Base-by-base conservation (phyloP, 352 stramenopile species). In the Blastocystis sp. region DNA sequence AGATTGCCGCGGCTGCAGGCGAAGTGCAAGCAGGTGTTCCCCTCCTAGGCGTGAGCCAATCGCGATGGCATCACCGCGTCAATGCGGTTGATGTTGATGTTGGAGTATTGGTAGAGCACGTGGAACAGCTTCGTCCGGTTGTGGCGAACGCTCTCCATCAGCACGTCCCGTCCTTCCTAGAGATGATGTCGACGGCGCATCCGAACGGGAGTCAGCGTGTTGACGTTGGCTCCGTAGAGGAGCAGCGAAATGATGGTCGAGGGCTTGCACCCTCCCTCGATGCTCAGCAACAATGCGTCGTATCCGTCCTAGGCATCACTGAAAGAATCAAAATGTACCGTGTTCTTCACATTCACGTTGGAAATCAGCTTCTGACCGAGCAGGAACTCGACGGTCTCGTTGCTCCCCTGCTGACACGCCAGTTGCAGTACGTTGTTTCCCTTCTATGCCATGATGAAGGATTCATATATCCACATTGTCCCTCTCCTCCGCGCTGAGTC, bases 81-180 rank as follows among this genome's bases (percentile, higher is more conserved):
- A 23, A 81, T 81, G 23, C 45, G 71, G 60, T 81, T 81, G n/a
- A 81, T 40, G 43, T 81, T 64, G 71, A 81, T 81, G 61, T 81
- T 81, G 17, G 71, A 81, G 43, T 81, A 81, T 23, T 45, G 71
- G 60, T 81, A 81, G 11, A 81, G 65, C 19, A 81, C 4, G 45
- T 81, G 71, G 71, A 81, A 81, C 45, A 81, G 41, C 53, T 65
- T 52, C 5, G 71, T 52, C n/a, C 52, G 40, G 38, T 81, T 48
- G 0, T 43, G 3, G 17, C 45, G 53, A 53, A 81, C 28, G 61
- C 71, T 81, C 45, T 81, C 71, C 71, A 81, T 81, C 34, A 81
- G 60, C 14, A 64, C 45, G 40, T 38, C 61, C 9, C 71, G 53
- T 43, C 71, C 71, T 62, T 81, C 71, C 60, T 81, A 53, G 3